A percentile compares a stretch with the other conserved stretches of the same genome.
phyloP scores from a whole-genome alignment of 352 stramenopile genomes.

The Pythium grandisporangium region DNA sequence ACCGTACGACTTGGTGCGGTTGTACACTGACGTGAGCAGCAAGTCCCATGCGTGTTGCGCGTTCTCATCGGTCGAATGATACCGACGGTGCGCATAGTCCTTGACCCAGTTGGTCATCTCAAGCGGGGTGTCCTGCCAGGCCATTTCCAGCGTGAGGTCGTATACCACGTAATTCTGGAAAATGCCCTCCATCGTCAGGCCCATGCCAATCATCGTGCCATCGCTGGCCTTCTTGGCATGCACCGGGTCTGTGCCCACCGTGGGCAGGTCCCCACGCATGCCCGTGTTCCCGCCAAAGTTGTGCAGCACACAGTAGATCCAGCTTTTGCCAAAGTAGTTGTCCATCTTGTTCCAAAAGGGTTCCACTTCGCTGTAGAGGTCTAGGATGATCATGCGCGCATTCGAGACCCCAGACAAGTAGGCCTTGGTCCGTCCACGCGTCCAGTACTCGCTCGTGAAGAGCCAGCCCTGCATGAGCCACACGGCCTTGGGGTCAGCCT shows the following conservation, averaged over 20 bases:
- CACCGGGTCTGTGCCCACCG: slow-evolving; percentile 39
- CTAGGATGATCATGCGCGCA: slow-evolving; percentile 59
- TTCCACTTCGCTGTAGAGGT: slow-evolving; percentile 70
- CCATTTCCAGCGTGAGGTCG: slow-evolving; percentile 67
- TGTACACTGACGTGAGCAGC: slow-evolving; percentile 59
- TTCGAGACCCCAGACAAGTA: slow-evolving; percentile 26
- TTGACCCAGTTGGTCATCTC: slow-evolving; percentile 38
- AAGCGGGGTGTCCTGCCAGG: slow-evolving; percentile 37
- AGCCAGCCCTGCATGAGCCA: slow-evolving; percentile 84
- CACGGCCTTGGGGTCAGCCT: slow-evolving; percentile 55
- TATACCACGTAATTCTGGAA: slow-evolving; percentile 86
- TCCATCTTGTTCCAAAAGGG: slow-evolving; percentile 67
- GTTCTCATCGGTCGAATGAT: slow-evolving; percentile 42
- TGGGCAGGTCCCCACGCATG: slow-evolving; percentile 62
- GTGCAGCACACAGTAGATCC: slow-evolving; percentile 80
- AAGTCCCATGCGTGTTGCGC: slow-evolving; percentile 42
- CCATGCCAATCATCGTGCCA: slow-evolving; percentile 66
- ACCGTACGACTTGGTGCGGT: slow-evolving; percentile 49
- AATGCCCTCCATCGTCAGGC: slow-evolving; percentile 80
- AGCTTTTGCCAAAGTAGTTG: slow-evolving; percentile 77
- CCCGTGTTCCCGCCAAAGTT: slow-evolving; percentile 79
- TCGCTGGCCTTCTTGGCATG: slow-evolving; percentile 27
- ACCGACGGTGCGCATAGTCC: slow-evolving; percentile 42
- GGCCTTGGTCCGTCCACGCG: slow-evolving; percentile 38
- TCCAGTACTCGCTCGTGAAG: slow-evolving; percentile 70